Conservation (phyloP, 2,329 filamentous ascomycete species). For the Colletotrichum scovillei region DNA sequence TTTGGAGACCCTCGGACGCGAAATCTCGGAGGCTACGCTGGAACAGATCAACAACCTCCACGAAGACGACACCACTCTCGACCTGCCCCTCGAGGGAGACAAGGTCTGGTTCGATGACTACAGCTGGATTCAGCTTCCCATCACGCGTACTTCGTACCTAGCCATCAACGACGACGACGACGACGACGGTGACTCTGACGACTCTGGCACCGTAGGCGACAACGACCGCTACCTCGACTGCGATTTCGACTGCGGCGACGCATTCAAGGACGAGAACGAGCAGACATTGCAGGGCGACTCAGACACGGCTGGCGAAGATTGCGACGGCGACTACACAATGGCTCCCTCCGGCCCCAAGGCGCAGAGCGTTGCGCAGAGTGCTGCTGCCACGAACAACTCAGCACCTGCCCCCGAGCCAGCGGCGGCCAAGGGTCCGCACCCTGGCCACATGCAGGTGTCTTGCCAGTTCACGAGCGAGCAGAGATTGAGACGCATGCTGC, state of each 20-base stretch:
- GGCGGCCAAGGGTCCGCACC: conserved; percentile 52
- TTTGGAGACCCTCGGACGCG: neutral
- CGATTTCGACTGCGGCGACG: neutral
- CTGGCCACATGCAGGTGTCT: conserved; percentile 61
- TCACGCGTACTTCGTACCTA: neutral
- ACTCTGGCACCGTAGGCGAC: neutral
- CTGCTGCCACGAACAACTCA: conserved; percentile 20
- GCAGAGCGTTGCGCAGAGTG: conserved; percentile 24
- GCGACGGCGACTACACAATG: conserved; percentile 12
- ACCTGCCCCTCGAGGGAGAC: conserved; percentile 18
- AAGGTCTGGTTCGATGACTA: conserved; percentile 7
- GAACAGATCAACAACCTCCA: neutral
- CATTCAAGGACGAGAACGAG: neutral
- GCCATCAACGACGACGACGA: neutral
- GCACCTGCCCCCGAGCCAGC: conserved; percentile 6
- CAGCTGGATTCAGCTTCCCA: neutral
- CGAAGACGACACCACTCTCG: neutral
- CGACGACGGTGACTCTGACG: neutral
- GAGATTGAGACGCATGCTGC: conserved; percentile 78
- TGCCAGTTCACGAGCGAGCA: conserved; percentile 86
- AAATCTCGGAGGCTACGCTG: conserved; percentile 9
- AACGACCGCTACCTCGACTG: neutral
- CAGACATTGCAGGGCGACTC: neutral
- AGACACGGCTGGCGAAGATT: neutral
- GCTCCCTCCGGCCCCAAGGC: conserved; percentile 33